Conservation (phyloP, 805 yeast genomes). For the Jamesozyma lodderae region DNA sequence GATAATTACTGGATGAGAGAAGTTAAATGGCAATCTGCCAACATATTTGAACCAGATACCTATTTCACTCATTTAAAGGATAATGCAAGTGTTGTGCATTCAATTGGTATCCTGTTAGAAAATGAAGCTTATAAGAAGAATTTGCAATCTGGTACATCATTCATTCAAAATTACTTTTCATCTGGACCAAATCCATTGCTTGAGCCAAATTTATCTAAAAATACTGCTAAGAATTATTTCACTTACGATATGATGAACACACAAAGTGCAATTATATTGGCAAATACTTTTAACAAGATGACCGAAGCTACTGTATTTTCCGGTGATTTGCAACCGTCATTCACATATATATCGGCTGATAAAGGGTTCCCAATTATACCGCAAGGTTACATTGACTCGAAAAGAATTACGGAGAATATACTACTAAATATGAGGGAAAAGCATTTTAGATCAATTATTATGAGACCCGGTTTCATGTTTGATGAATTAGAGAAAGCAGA, state of each 20-base stretch:
- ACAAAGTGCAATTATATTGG: conserved; percentile 58
- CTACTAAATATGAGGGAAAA: conserved; percentile 32
- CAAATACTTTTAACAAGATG: conserved; percentile 39
- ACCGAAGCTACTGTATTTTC: conserved; percentile 5
- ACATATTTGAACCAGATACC: conserved; percentile 55
- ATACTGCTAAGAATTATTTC: too few species aligned
- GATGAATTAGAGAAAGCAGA: conserved; percentile 36
- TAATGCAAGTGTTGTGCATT: conserved; percentile 61
- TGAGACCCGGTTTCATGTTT: conserved; percentile 81
- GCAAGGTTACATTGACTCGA: conserved; percentile 60
- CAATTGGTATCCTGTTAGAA: conserved; percentile 70
- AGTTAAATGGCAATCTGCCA: conserved; percentile 60
- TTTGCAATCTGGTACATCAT: conserved; percentile 6
- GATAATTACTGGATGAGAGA: conserved; percentile 40
- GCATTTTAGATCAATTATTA: conserved; percentile 46
- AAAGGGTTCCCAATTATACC: conserved; percentile 60
- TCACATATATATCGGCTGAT: conserved; percentile 79
- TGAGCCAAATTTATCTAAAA: not conserved
- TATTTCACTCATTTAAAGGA: conserved; percentile 29
- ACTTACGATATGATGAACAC: conserved; percentile 57
- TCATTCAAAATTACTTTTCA: too few species aligned
- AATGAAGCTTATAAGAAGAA: conserved; percentile 56
- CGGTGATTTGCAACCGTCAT: conserved; percentile 31
- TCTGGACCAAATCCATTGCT: conserved; percentile 42
- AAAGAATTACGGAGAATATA: conserved; percentile 67